Evolutionary conservation across 106 monocot species (phyloP).

Genomic region (Dactylorhiza incarnata): DNA sequence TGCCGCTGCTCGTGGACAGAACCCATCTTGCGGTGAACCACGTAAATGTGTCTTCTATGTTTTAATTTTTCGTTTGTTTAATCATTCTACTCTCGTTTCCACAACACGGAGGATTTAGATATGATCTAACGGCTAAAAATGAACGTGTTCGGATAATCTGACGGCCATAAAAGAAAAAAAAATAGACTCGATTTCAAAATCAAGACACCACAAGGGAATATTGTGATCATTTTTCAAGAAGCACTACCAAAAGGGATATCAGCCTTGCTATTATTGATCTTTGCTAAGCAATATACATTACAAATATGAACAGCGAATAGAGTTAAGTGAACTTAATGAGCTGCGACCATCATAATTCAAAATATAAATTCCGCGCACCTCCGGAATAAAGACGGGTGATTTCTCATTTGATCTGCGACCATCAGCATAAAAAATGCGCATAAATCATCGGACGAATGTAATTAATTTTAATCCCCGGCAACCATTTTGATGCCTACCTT

Average conservation of each 20-base stretch:
- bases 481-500: neutral
- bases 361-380: neutral
- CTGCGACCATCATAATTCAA: neutral
- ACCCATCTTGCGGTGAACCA: too few species aligned
- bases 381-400: neutral
- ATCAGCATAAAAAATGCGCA: neutral
- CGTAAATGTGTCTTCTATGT: too few species aligned
- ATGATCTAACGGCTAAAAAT: too few species aligned
- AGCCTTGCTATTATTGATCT: neutral
- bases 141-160: too few species aligned
- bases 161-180: too few species aligned
- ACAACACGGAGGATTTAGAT: too few species aligned
- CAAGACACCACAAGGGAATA: too few species aligned
- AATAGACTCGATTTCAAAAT: too few species aligned
- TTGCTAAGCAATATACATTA: neutral
- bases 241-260: neutral
- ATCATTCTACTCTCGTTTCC: too few species aligned
- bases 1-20: too few species aligned
- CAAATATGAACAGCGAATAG: neutral
- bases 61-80: too few species aligned
- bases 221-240: neutral
- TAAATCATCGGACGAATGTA: neutral
- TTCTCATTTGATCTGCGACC: neutral
- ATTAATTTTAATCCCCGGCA: neutral
- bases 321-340: neutral